phyloP scores from a whole-genome alignment of 192 early-diverging fungal genomes.

The Coemansia sp. region DNA sequence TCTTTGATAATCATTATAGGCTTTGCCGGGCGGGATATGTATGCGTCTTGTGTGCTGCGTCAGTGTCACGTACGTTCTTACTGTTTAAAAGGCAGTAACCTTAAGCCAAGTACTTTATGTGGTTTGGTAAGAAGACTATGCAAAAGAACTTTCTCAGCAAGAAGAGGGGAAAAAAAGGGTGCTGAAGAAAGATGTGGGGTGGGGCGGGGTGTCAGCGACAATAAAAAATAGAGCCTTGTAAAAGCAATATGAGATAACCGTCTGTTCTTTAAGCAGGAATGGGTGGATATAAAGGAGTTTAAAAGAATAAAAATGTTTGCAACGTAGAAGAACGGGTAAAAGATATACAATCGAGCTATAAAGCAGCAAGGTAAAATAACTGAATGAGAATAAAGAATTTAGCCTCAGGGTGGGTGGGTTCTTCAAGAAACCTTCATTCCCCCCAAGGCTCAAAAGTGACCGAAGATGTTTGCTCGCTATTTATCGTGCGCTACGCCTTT shows the following conservation, averaged over 20 bases:
- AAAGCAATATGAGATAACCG: no score
- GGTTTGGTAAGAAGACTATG: no score
- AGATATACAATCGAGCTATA: neutral
- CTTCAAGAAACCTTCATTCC: constrained; percentile 2
- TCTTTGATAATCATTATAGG: constrained; percentile 34
- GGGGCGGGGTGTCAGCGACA: no score
- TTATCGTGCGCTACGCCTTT: neutral
- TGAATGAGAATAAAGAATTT: neutral
- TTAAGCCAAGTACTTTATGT: no score
- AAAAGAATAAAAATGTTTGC: neutral
- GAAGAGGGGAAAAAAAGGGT: no score
- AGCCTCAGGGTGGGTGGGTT: constrained; percentile 1
- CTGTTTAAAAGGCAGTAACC: no score
- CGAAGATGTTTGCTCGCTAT: neutral
- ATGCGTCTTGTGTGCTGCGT: neutral
- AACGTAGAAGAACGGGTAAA: neutral
- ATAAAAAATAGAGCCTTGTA: no score
- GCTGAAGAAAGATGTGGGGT: no score
- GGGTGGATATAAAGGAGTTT: no score
- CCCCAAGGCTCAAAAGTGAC: constrained; percentile 1
- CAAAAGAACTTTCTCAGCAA: no score
- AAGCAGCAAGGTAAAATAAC: neutral
- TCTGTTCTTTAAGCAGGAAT: no score
- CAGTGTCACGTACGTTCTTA: neutral
- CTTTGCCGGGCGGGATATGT: neutral